Conservation (phyloP, 2,329 filamentous ascomycete species). For the Elsinoe perseae region DNA sequence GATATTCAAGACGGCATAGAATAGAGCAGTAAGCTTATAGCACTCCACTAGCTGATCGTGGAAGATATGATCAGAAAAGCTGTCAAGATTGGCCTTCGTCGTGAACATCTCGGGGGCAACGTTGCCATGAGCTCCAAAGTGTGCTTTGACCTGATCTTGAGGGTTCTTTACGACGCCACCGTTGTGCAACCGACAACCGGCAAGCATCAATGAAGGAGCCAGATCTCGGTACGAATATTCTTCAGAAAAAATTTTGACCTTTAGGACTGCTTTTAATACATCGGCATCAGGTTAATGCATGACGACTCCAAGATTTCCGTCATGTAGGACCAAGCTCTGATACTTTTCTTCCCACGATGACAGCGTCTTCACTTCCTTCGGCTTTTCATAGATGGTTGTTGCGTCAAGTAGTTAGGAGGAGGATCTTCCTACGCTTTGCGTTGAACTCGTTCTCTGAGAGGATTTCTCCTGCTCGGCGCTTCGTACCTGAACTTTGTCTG, state of each 20-base stretch:
- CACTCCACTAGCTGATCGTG: neutral
- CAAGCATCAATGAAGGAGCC: neutral
- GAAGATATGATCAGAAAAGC: neutral
- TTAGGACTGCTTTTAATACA: neutral
- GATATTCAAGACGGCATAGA: neutral
- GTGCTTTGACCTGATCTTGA: neutral
- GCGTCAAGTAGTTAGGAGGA: neutral
- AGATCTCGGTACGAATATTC: neutral
- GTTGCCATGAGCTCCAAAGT: neutral
- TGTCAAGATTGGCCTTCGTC: neutral
- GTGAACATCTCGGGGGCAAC: neutral
- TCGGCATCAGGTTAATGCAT: neutral
- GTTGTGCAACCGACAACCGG: neutral
- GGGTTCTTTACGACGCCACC: neutral
- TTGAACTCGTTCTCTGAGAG: too few species aligned
- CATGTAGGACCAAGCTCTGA: neutral
- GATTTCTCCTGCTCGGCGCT: too few species aligned
- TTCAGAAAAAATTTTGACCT: neutral
- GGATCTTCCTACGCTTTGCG: too few species aligned
- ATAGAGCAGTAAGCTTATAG: neutral
- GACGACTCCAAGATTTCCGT: neutral
- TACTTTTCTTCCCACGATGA: neutral
- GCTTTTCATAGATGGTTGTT: neutral
- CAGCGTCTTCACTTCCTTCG: neutral
- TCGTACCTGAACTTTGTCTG: too few species aligned